Evolutionary conservation across 495 filamentous ascomycete genomes (phyloP).

Genomic region (Hyaloscypha finlandica): DNA sequence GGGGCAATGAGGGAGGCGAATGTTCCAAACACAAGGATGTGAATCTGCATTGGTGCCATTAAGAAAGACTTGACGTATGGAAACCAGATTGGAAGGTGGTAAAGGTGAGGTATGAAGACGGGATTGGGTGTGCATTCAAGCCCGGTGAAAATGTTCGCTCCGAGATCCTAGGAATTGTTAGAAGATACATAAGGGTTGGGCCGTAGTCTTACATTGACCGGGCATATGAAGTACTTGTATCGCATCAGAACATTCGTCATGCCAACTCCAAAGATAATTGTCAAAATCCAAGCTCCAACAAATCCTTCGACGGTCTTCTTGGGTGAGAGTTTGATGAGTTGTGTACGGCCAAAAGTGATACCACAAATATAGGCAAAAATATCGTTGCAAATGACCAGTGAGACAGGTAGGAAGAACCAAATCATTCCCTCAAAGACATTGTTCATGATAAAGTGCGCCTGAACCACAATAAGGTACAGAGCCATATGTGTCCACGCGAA

Average conservation of each 20-base stretch:
- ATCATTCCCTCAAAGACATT: conserved; percentile 99
- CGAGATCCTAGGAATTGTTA: conserved; percentile 63
- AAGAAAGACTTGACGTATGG: conserved; percentile 59
- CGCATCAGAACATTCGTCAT: conserved; percentile 88
- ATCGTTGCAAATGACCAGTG: conserved; percentile 96
- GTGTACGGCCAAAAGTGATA: conserved; percentile 94
- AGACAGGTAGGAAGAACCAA: conserved; percentile 98
- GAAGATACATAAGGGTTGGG: not conserved
- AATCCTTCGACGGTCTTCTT: conserved; percentile 99
- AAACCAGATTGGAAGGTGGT: conserved; percentile 73
- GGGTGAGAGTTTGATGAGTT: conserved; percentile 95
- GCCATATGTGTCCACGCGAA: conserved; percentile 99
- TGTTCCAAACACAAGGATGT: conserved; percentile 85
- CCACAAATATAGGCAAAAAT: conserved; percentile 98
- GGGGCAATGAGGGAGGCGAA: conserved; percentile 98
- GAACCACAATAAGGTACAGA: conserved; percentile 94
- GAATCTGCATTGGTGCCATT: conserved; percentile 92
- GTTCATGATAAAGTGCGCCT: conserved; percentile 99
- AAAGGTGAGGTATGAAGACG: conserved; percentile 79
- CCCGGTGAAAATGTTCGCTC: conserved; percentile 89
- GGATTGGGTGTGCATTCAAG: conserved; percentile 91
- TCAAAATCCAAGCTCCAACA: conserved; percentile 95
- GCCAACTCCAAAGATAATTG: conserved; percentile 77
- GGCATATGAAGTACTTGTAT: conserved; percentile 98
- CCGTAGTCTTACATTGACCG: conserved; percentile 67